Evolutionary conservation across 1,139 yeast genomes (phyloP), one percentile per base, ranked within the genome.

Genomic region (Suhomyces panamericanus): DNA sequence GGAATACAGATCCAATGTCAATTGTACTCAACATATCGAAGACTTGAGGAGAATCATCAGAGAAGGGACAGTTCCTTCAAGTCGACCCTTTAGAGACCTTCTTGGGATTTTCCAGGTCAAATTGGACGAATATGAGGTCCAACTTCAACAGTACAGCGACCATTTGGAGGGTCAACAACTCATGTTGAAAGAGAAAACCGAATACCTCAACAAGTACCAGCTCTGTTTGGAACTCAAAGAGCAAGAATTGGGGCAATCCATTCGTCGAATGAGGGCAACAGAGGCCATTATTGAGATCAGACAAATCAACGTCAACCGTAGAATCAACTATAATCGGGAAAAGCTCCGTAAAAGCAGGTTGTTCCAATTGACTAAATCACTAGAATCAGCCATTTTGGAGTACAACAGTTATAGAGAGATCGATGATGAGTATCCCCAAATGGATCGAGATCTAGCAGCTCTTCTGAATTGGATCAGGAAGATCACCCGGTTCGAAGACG

Each of bases 101-200:
- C 24, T 41, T 6, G 39, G 34, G 6, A 17, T 29, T 15, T 32
- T 44, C 13, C 39, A 36, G 20, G 35, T 7, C 5, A 39, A 35
- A 29, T 32, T 47, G 17, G 35, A 34, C 4, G 35, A 28, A 6
- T 47, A 44, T 29, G 48, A 45, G 20, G 24, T 4, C 4, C 42
- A 43, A 16, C 39, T 48, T 12, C 26, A 22, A 6, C 27, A 33
- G 14, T 46, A 38, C 26, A 32, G 37, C 11, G 27, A 37, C 3
- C 39, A 34, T 27, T 35, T 46, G 10, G 41, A 38, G 11, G 4
- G 22, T 1, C 49, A 46, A 8, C 47, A 40, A 17, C 32, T 27
- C 9, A 17, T 30, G 17, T 34, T 46, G 33, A 24, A 12, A 24
- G 40, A 36, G 5, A 46, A 46, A 12, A 40, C 46, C 6, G 20